Conservation (phyloP, 768 basidiomycete genomes). For the Xerocomellus dryophilus region DNA sequence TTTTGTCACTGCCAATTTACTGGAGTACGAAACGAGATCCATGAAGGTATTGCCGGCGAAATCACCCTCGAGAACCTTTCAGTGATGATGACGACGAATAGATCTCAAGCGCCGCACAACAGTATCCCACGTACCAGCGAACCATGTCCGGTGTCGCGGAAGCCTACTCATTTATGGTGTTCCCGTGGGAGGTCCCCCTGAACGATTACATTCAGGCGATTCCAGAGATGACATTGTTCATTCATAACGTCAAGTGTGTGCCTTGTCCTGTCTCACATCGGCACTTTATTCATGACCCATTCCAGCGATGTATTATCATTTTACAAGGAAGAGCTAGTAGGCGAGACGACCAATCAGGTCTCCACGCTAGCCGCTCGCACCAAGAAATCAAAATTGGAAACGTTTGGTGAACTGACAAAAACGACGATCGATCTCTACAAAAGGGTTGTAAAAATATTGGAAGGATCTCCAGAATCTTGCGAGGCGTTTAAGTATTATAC, state of each 20-base stretch:
- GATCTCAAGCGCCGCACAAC: constrained; percentile 24
- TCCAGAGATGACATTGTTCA: constrained; percentile 35
- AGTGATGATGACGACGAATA: neutral
- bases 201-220: constrained; percentile 37
- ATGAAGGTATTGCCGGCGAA: constrained; percentile 22
- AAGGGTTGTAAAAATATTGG: constrained; percentile 25
- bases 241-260: constrained; percentile 38
- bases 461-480: constrained; percentile 14
- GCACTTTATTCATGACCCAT: neutral
- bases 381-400: constrained; percentile 27
- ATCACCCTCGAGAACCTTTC: neutral
- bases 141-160: constrained; percentile 35
- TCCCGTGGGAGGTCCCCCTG: constrained; percentile 32
- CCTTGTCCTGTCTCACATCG: neutral
- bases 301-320: constrained; percentile 41
- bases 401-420: constrained; percentile 23
- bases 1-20: constrained; percentile 32
- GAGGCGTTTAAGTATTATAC: constrained; percentile 18
- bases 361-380: constrained; percentile 30
- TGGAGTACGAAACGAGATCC: constrained; percentile 32
- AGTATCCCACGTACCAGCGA: constrained; percentile 28
- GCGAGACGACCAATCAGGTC: constrained; percentile 36
- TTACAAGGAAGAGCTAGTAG: constrained; percentile 39
- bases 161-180: constrained; percentile 37
- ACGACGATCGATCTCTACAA: constrained; percentile 26